A percentile compares a stretch with the other conserved stretches of the same genome.
These are phyloP conservation scores for Rhizopogon vulgaris DNA, from an alignment of 768 basidiomycete species.

Conservation along the genomic window DNA sequence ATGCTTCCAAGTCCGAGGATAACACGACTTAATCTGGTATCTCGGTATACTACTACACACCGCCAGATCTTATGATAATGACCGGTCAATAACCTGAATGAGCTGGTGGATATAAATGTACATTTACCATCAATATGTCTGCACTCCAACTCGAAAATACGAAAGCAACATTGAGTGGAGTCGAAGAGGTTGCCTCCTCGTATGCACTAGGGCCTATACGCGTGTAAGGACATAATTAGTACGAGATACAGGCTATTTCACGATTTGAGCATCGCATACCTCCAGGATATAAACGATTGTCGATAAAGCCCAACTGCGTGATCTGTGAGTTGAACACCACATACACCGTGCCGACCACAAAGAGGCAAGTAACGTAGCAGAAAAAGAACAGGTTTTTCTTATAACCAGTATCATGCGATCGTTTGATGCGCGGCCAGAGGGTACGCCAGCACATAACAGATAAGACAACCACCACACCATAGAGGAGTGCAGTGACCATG, in stretches of 20 bases:
- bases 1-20: slow-evolving; percentile 13
- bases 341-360: slow-evolving; percentile 23
- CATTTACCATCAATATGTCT: slow-evolving; percentile 23
- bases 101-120: neutral
- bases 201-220: slow-evolving; percentile 19
- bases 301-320: slow-evolving; percentile 24
- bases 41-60: slow-evolving; percentile 25
- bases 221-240: neutral
- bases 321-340: slow-evolving; percentile 4
- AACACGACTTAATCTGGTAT: slow-evolving; percentile 15
- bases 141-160: slow-evolving; percentile 26
- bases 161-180: slow-evolving; percentile 24
- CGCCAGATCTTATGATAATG: slow-evolving; percentile 21
- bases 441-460: slow-evolving; percentile 21
- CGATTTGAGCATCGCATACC: slow-evolving; percentile 13
- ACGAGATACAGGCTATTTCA: no score
- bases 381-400: slow-evolving; percentile 23
- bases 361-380: slow-evolving; percentile 23
- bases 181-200: slow-evolving; percentile 18
- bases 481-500: slow-evolving; percentile 21
- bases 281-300: slow-evolving; percentile 26
- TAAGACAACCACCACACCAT: slow-evolving; percentile 23
- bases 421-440: slow-evolving; percentile 17
- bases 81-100: neutral
- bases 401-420: neutral